Percentiles rank a stretch among this genome's conserved stretches.
Conservation (phyloP, 495 filamentous ascomycete species). For the Antarctomyces pellizariae region DNA sequence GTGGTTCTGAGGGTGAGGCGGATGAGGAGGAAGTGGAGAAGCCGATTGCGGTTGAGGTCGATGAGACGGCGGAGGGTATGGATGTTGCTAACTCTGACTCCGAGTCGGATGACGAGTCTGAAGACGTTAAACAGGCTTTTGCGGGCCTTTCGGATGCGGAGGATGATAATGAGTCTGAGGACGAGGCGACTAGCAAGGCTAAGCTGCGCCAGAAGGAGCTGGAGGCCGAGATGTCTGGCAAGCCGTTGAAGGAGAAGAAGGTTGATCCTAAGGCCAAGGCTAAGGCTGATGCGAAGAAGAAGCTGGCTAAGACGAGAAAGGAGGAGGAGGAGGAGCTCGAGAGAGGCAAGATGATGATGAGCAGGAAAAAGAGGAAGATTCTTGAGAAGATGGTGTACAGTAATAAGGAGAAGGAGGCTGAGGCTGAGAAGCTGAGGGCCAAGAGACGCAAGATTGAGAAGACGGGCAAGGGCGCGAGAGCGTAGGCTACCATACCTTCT, state of each 20-base stretch:
- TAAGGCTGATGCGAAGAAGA: constrained; percentile 37
- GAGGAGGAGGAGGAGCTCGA: constrained; percentile 68
- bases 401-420: constrained; percentile 63
- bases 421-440: constrained; percentile 44
- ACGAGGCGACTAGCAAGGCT: constrained; percentile 22
- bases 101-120: constrained; percentile 18
- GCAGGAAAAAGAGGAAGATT: constrained; percentile 73
- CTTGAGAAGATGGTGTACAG: constrained; percentile 81
- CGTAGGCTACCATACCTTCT: no score
- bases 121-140: constrained; percentile 16
- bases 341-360: constrained; percentile 80
- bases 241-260: constrained; percentile 18
- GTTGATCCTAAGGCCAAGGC: constrained; percentile 31
- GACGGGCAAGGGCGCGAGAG: constrained; percentile 15
- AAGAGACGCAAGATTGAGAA: constrained; percentile 85
- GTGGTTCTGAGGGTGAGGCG: constrained; percentile 22
- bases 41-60: constrained; percentile 16
- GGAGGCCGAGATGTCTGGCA: constrained; percentile 59
- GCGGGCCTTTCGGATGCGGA: constrained; percentile 22
- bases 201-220: constrained; percentile 65
- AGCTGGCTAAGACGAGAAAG: constrained; percentile 39
- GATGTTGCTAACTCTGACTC: constrained; percentile 23
- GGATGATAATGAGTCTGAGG: constrained; percentile 22
- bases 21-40: constrained; percentile 16
- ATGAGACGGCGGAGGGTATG: constrained; percentile 15